Base-by-base conservation (phyloP, 2,329 filamentous ascomycete species). In the Penicillium griseofulvum region DNA sequence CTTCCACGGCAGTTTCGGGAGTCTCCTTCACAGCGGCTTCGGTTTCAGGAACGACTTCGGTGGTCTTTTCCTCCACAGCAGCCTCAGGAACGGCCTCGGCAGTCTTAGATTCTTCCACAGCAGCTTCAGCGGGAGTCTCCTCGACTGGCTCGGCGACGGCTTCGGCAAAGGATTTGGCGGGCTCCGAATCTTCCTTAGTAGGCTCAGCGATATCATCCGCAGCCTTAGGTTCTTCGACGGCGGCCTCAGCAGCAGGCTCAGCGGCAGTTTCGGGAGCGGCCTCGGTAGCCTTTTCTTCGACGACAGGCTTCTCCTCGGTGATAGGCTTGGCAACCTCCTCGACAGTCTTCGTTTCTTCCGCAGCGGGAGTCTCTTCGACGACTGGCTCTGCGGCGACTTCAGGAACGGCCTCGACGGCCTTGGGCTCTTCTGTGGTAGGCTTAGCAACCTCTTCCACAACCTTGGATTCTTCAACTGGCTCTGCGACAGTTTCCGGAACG, bases 171-270 rank as follows among this genome's bases (percentile, higher is more conserved):
- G 10, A 37, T 19, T 45, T 39, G 5, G 4, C 14, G 8, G 22
- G 5, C 22, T 31, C n/a, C 5, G 54, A 34, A 9, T 59, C 42
- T 17, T 52, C 42, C 26, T 41, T 22, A 17, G 33, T 14, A 17
- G 49, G 14, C 12, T 58, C 52, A 4, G 31, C 49, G 16, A 24
- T 17, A 22, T 57, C 51, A 22, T 52, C 33, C 5, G 42, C n/a
- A 11, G 44, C 16, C 31, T 52, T 49, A 33, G 55, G 26, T 44
- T 64, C 58, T 34, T 62, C 36, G 14, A 28, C 24, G 19, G 52
- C 17, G 3, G 33, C 26, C 24, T 34, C 44, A 22, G 44, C 10
- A 10, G 43, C 17, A 31, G 49, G 26, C 28, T 55, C 50, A 11
- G 60, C 56, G 1, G 39, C 47, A 24, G 42, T 28, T 22, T 54